phyloP scores from a whole-genome alignment of 225 moss, liverwort and hornwort genomes.

The Sphagnum tenellum region DNA sequence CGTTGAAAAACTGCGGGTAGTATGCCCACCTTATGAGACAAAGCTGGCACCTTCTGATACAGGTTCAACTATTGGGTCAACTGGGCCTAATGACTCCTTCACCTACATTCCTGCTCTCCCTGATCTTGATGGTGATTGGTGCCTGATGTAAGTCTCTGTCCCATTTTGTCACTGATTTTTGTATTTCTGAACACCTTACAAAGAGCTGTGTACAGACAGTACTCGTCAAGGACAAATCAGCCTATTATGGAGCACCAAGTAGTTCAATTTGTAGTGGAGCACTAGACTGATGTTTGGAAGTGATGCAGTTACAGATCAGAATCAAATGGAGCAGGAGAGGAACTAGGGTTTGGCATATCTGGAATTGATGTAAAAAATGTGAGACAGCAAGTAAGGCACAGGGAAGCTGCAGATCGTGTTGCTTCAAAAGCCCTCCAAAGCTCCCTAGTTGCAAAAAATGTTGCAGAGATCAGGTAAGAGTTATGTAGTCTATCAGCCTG shows the following conservation, averaged over 20 bases:
- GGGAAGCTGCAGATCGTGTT: slow-evolving; percentile 12
- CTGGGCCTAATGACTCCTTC: slow-evolving; percentile 36
- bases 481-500: neutral
- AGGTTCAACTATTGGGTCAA: slow-evolving; percentile 25
- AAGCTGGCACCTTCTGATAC: slow-evolving; percentile 33
- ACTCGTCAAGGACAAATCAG: too few species aligned
- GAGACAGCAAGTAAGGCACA: slow-evolving; percentile 85
- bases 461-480: slow-evolving; percentile 44
- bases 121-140: slow-evolving; percentile 83
- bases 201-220: too few species aligned
- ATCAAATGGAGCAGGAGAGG: slow-evolving; percentile 15
- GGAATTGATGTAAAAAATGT: slow-evolving; percentile 77
- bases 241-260: too few species aligned
- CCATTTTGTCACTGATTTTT: neutral
- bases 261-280: too few species aligned
- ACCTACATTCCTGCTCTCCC: slow-evolving; percentile 41
- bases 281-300: too few species aligned
- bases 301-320: slow-evolving; percentile 63
- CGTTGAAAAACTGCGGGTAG: slow-evolving; percentile 45
- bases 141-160: slow-evolving; percentile 51
- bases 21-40: slow-evolving; percentile 56
- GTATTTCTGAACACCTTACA: neutral
- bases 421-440: slow-evolving; percentile 35
- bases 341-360: slow-evolving; percentile 41
- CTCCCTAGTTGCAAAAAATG: slow-evolving; percentile 57